phyloP scores from a whole-genome alignment of 2,329 filamentous ascomycete species.

The Ophiocordyceps robertsii region DNA sequence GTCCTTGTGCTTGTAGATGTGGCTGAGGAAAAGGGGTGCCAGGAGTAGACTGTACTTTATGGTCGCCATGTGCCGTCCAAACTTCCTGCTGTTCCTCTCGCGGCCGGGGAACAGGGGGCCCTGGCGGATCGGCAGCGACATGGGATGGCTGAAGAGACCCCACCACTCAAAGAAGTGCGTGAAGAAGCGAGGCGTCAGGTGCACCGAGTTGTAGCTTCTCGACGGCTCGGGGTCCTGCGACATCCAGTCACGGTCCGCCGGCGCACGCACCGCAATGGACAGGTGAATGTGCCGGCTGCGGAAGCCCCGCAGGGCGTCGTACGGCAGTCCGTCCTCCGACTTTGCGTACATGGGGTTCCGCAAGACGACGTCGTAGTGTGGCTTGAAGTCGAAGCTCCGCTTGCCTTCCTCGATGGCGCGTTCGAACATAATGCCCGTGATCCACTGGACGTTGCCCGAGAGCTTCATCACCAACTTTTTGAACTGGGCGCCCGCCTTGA shows the following conservation, averaged over 20 bases:
- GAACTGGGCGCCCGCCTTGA: conserved; percentile 68
- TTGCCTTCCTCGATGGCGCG: conserved; percentile 58
- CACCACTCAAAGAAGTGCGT: conserved; percentile 98
- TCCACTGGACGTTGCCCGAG: conserved; percentile 89
- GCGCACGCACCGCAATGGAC: conserved; percentile 81
- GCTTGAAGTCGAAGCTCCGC: conserved; percentile 77
- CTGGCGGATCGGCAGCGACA: conserved; percentile 90
- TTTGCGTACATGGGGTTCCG: conserved; percentile 68
- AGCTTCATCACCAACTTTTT: conserved; percentile 99
- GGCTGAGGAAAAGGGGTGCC: conserved; percentile 85
- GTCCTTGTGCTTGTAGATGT: conserved; percentile 98
- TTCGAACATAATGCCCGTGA: conserved; percentile 85
- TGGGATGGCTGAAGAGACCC: conserved; percentile 87
- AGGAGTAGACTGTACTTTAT: conserved; percentile 94
- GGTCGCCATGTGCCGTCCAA: conserved; percentile 90
- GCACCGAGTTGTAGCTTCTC: conserved; percentile 89
- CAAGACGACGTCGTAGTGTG: conserved; percentile 82
- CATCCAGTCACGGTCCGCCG: conserved; percentile 76
- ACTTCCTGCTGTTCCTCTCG: conserved; percentile 97
- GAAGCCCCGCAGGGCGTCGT: conserved; percentile 95
- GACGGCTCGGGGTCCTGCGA: conserved; percentile 62
- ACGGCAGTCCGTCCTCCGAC: conserved; percentile 39
- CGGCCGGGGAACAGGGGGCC: conserved; percentile 81
- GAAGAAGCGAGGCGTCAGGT: conserved; percentile 90
- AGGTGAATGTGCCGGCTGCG: conserved; percentile 93